Evolutionary conservation across 1,139 yeast genomes (phyloP).

Genomic region (Geotrichum reessii): DNA sequence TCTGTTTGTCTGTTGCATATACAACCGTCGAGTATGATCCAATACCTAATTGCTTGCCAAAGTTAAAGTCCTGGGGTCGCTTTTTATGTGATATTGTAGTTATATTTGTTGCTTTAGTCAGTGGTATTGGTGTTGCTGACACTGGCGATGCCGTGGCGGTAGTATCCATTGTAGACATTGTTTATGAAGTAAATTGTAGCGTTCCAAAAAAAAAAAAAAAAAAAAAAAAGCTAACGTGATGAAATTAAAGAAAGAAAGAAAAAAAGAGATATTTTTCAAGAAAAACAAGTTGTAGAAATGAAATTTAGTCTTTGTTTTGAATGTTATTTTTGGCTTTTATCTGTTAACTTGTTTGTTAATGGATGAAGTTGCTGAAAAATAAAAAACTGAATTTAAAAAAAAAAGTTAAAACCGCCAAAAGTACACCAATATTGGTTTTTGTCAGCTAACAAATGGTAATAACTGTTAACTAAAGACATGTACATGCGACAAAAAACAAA

Average conservation of each 20-base stretch:
- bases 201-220: not conserved
- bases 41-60: constrained; percentile 83
- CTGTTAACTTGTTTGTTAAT: not conserved
- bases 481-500: not conserved
- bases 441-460: too few relatives aligned
- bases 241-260: not conserved
- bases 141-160: not conserved
- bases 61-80: constrained; percentile 74
- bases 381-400: too few relatives aligned
- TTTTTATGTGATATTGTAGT: constrained; percentile 32
- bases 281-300: not conserved
- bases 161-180: not conserved
- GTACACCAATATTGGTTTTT: too few relatives aligned
- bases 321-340: not conserved
- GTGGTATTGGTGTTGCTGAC: not conserved
- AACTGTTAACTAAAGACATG: not conserved
- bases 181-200: not conserved
- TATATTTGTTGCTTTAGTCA: not conserved
- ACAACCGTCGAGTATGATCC: constrained; percentile 95
- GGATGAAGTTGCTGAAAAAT: not conserved
- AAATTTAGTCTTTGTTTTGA: not conserved
- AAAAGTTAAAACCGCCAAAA: too few relatives aligned
- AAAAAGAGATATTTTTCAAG: not conserved
- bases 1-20: constrained; percentile 72
- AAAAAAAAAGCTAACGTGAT: too few relatives aligned